Evolutionary conservation across 1,284 basidiomycete genomes (phyloP), one percentile per base, ranked within the genome.

Genomic region (Termitomyces sp.): DNA sequence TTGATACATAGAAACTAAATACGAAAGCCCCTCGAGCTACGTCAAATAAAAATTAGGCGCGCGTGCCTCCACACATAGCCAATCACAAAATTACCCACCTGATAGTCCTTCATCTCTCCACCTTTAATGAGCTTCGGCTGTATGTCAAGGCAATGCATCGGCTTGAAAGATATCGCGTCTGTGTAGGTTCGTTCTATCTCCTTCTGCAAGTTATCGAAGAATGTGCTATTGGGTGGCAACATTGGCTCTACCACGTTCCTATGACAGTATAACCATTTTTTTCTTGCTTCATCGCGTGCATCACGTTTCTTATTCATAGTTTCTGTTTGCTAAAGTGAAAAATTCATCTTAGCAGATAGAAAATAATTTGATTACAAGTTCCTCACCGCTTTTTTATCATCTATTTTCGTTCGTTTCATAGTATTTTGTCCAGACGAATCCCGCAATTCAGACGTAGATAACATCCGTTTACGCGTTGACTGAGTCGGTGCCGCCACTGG

Each of bases 31-130:
- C 34, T 74, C 70, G 3, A 83, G 66, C 79, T 82, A 44, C 15
- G 3, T 12, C 51, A 13, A 24, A 39, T 3, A 33, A 0, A 13
- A 28, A 51, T 51, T 24, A 54, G 31, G 15, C 44, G 39, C 40
- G 19, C 4, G 5, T 34, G 15, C 33, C 36, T 36, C 52, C 3
- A 34, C 33, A 34, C 33, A 36, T 47, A 40, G 54, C 12, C 5
- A 19, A 45, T 21, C 1, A 42, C 17, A 44, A 56, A 50, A 17
- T 2, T 49, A 17, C 65, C 1, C 34, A 79, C 80, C 70, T 84
- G 81, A 66, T 84, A 83, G 50, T 77, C 79, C 63, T 83, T 83
- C 78, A 84, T 79, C 26, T 66, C 56, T 6, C 81, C 81, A 5
- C 72, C 73, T 38, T 65, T 64, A 7, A 84, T 69, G 39, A 74